phyloP scores from a whole-genome alignment of 148 eudicot genomes.

The Nepenthes mirabilis region DNA sequence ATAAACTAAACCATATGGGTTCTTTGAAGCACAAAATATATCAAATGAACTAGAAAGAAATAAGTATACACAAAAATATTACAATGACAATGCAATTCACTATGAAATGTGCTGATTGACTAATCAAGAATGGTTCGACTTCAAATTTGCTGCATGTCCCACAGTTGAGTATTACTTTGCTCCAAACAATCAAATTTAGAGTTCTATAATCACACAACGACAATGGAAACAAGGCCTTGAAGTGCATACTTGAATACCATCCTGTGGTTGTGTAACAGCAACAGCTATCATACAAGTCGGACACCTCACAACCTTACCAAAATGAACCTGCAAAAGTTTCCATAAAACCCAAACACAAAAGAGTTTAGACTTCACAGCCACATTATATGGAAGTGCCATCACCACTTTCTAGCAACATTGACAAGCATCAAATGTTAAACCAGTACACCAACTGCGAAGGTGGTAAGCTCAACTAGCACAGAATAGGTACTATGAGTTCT shows the following conservation, averaged over 20 bases:
- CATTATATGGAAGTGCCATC: too few relatives aligned
- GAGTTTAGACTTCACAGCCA: neutral
- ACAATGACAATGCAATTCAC: too few relatives aligned
- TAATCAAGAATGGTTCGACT: too few relatives aligned
- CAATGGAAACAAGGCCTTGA: conserved; percentile 14
- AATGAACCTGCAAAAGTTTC: conserved; percentile 61
- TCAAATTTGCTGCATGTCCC: too few relatives aligned
- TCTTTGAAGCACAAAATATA: too few relatives aligned
- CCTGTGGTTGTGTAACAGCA: conserved; percentile 92
- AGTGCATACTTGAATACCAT: conserved; percentile 89
- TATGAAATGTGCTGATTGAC: too few relatives aligned
- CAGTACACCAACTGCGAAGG: neutral
- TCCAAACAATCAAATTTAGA: neutral
- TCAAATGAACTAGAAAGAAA: too few relatives aligned
- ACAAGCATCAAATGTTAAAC: neutral
- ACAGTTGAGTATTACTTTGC: too few relatives aligned
- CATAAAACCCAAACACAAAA: neutral
- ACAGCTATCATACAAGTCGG: conserved; percentile 79
- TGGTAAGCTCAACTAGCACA: neutral
- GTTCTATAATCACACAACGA: neutral
- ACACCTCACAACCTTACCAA: conserved; percentile 83
- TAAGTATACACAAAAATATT: too few relatives aligned
- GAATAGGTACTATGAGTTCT: neutral
- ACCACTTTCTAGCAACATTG: too few relatives aligned
- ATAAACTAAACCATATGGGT: too few relatives aligned